Evolutionary conservation across 2,329 filamentous ascomycete genomes (phyloP).

Genomic region (Ascochyta rabiei): DNA sequence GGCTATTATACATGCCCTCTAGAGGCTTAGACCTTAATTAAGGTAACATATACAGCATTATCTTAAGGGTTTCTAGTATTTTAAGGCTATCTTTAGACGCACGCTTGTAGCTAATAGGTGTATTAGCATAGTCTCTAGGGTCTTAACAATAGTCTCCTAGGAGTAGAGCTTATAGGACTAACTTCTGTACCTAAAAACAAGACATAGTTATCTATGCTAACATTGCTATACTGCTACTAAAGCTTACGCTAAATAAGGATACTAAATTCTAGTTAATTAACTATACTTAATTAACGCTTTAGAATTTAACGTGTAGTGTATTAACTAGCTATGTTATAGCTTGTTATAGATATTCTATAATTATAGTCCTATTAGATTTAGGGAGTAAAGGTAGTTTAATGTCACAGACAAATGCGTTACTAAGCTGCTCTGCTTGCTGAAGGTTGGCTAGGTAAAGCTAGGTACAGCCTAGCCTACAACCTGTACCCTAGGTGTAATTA

Average conservation of each 20-base stretch:
- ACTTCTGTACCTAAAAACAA: not conserved
- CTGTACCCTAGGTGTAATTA: not conserved
- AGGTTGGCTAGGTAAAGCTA: not conserved
- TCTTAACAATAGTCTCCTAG: not conserved
- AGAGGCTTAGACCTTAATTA: not conserved
- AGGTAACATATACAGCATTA: not conserved
- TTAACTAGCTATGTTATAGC: not conserved
- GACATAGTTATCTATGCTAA: not conserved
- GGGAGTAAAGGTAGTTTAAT: not conserved
- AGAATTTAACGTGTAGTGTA: not conserved
- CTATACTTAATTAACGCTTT: not conserved
- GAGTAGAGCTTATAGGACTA: not conserved
- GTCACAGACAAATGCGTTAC: not conserved
- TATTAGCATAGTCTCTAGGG: not conserved
- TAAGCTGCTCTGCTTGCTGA: not conserved
- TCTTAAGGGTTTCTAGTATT: not conserved
- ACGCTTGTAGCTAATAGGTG: not conserved
- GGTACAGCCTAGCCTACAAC: not conserved
- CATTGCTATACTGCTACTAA: not conserved
- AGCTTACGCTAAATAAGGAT: not conserved
- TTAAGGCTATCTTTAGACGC: not conserved
- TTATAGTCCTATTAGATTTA: not conserved
- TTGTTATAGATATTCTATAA: not conserved
- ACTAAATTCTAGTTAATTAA: not conserved
- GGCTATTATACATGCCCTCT: not conserved